Conservation (phyloP, 768 basidiomycete species). For the Pleurotus salmoneostramineus region DNA sequence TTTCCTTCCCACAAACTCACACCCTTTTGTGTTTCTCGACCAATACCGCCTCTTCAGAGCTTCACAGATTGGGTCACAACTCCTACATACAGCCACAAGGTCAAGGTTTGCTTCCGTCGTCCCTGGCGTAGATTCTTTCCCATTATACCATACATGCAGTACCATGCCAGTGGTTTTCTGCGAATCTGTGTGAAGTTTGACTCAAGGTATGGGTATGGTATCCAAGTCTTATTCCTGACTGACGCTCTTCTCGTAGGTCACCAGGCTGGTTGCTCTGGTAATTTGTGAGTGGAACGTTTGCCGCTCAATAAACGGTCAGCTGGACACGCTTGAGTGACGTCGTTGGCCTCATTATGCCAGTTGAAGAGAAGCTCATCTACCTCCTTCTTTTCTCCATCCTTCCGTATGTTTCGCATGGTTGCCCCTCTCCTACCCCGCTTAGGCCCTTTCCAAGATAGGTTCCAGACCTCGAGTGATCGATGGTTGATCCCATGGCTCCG, state of each 20-base stretch:
- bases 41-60: background rate
- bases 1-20: background rate
- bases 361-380: background rate
- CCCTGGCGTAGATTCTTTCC: background rate
- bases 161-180: background rate
- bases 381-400: background rate
- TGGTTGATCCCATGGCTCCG: constrained; percentile 2
- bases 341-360: background rate
- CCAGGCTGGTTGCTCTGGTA: too few species aligned
- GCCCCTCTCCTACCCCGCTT: background rate
- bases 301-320: too few species aligned
- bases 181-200: background rate
- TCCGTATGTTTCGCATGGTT: background rate
- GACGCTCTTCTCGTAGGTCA: too few species aligned
- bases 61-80: background rate
- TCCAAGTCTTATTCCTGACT: too few species aligned
- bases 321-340: background rate
- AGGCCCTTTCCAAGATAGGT: background rate
- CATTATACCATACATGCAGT: background rate
- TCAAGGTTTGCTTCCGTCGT: constrained; percentile 5
- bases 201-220: background rate
- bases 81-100: background rate
- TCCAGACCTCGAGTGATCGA: background rate
- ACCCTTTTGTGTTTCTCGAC: background rate
- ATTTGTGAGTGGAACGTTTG: too few species aligned